Base-by-base conservation (phyloP, 1,284 basidiomycete genomes). In the Takashimella koratensis region DNA sequence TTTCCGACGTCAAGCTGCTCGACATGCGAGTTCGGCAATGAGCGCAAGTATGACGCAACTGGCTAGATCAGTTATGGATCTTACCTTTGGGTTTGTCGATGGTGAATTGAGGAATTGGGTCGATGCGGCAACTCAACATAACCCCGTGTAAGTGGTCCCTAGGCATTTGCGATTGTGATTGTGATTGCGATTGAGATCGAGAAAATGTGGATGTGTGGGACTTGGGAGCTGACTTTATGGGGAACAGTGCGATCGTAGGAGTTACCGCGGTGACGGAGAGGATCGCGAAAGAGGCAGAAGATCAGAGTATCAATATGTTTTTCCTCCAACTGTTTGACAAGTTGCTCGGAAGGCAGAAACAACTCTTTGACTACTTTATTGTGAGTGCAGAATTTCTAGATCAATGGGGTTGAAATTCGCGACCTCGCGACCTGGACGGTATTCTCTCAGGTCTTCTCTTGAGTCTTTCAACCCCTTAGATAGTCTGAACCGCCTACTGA, bases 41-140 rank as follows among this genome's bases (percentile, higher is more conserved):
- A 84, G 83, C 54, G 79, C 81, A 47, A 77, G 83, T 16, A 91
- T 91, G 20, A 71, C 81, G 54, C 93, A 93, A 75, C 82, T 96
- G 10, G 82, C 92, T 23, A 83, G 88, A 22, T 85, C 85, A 5
- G 90, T 91, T 19, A 85, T 98, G 86, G 94, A 98, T 62, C 78
- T 96, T 46, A 92, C 98, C 54, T 98, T 98, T 73, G 90, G 92
- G 6, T 98, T 95, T 76, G 76, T 98, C 19, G 86, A 87, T 3
- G 79, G 80, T 1, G 92, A 96, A 69, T 64, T 96, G 56, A 91
- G 90, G 74, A 75, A 80, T 6, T 97, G 91, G 87, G 79, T 92
- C 12, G 93, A 97, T 62, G 80, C 76, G 16, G 87, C 88, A 0
- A 71, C 94, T 45, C 79, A 82, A 26, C 85, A 83, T 64, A 93